A percentile compares a stretch with the other conserved stretches of the same genome.
phyloP scores from a whole-genome alignment of 1,284 basidiomycete species.

The Malassezia furfur region DNA sequence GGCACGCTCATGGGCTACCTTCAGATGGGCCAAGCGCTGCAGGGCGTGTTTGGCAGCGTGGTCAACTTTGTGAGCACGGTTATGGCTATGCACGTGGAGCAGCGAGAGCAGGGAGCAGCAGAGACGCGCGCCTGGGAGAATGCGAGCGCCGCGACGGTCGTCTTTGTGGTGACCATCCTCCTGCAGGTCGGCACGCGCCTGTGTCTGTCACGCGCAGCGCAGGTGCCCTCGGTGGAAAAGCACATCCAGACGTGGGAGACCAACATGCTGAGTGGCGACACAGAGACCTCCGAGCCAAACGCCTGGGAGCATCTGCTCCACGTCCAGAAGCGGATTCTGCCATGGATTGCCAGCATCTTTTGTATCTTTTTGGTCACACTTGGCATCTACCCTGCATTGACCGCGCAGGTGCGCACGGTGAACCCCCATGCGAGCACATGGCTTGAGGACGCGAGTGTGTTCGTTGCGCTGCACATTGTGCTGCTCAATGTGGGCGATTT shows the following conservation, averaged over 20 bases:
- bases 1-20: conserved; percentile 20
- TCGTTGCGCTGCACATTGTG: conserved; percentile 25
- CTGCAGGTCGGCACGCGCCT: conserved; percentile 1
- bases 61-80: conserved; percentile 18
- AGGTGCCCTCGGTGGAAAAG: neutral
- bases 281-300: neutral
- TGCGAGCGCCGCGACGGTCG: conserved; percentile 2
- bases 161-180: neutral
- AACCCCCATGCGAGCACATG: neutral
- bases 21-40: conserved; percentile 26
- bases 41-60: conserved; percentile 20
- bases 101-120: no score
- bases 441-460: conserved; percentile 16
- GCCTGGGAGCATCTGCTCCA: conserved; percentile 1
- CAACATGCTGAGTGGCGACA: neutral
- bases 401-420: conserved; percentile 19
- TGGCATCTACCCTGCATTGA: conserved; percentile 24
- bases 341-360: conserved; percentile 17
- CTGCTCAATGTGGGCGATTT: conserved; percentile 26
- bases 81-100: neutral
- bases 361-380: conserved; percentile 23
- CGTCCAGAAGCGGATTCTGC: conserved; percentile 16
- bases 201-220: neutral
- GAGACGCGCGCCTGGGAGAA: conserved; percentile 1
- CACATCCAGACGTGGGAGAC: neutral